Base-by-base conservation (phyloP, 495 filamentous ascomycete genomes). In the Pyrenopolyporus hunteri region DNA sequence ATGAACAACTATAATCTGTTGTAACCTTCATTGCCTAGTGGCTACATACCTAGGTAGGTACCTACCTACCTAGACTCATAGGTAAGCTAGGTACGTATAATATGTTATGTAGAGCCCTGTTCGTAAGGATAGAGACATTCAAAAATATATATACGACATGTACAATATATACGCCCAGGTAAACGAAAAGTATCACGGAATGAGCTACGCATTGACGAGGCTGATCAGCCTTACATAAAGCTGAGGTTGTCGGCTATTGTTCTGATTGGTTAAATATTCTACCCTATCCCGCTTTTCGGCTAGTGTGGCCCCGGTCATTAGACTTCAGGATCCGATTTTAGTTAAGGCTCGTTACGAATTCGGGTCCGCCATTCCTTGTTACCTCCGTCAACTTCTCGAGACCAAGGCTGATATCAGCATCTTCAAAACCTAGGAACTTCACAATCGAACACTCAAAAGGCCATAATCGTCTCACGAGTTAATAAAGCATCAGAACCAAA, bases 201-300 rank as follows among this genome's bases (percentile, higher is more conserved):
- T 5, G 2, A n/a, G 31, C 22, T 14, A 17, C 23, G 10, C 11
- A 22, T 4, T 11, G 31, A 45, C 48, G 31, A 54, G 61, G 61
- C 61, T 64, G 37, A 19, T 20, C 14, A 59, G 55, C 61, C 61
- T 51, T 36, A 29, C 20, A 48, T 9, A 50, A 39, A 17, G 43
- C 20, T 59, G 61, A 59, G 17, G 61, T 64, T 42, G 13, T 2
- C 16, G 11, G 7, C 1, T n/a, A 32, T 40, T 44, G 23, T 45
- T 59, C 39, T 56, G 17, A 56, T 65, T 65, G 62, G 62, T 55
- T 49, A 16, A 35, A 0, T 4, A 0, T 4, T 44, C 33, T 2
- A 28, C 19, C 4, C 36, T 50, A 50, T 13, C 1, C 25, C 39
- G 5, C 1, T 13, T 43, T 45, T 10, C 20, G 37, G n/a, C 8